phyloP scores from a whole-genome alignment of 2,329 filamentous ascomycete species.

The Cordyceps cicadae region DNA sequence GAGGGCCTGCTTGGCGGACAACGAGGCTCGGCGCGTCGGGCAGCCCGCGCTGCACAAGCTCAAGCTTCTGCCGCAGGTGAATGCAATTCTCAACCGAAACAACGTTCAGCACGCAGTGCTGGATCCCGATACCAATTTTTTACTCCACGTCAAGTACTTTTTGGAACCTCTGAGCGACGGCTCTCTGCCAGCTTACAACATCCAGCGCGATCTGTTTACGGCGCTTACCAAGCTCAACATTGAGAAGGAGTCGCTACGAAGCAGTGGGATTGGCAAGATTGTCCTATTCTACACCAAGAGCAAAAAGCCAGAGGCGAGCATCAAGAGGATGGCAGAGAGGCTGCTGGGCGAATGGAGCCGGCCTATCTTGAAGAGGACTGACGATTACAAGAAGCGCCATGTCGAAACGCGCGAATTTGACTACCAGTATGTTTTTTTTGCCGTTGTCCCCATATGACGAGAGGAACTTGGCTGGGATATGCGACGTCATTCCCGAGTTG shows the following conservation, averaged over 20 bases:
- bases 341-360: constrained; percentile 94
- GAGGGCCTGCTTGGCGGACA: constrained; percentile 78
- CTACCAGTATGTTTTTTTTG: constrained; percentile 42
- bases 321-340: constrained; percentile 89
- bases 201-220: constrained; percentile 87
- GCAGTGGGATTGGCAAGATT: constrained; percentile 91
- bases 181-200: constrained; percentile 90
- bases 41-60: constrained; percentile 87
- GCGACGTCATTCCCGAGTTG: too few species aligned
- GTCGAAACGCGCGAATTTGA: constrained; percentile 57
- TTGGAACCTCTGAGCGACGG: constrained; percentile 92
- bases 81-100: constrained; percentile 80
- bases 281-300: constrained; percentile 95
- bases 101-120: constrained; percentile 76
- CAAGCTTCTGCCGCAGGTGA: constrained; percentile 85
- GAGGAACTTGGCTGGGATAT: too few species aligned
- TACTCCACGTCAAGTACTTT: constrained; percentile 95
- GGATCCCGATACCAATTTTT: constrained; percentile 88
- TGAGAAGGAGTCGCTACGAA: constrained; percentile 81
- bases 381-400: constrained; percentile 84
- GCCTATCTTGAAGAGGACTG: constrained; percentile 85
- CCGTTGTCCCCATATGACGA: background rate
- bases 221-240: constrained; percentile 75
- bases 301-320: constrained; percentile 76
- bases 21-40: constrained; percentile 67